phyloP scores from a whole-genome alignment of 305 asterid genomes.

The Nicotiana rustica region DNA sequence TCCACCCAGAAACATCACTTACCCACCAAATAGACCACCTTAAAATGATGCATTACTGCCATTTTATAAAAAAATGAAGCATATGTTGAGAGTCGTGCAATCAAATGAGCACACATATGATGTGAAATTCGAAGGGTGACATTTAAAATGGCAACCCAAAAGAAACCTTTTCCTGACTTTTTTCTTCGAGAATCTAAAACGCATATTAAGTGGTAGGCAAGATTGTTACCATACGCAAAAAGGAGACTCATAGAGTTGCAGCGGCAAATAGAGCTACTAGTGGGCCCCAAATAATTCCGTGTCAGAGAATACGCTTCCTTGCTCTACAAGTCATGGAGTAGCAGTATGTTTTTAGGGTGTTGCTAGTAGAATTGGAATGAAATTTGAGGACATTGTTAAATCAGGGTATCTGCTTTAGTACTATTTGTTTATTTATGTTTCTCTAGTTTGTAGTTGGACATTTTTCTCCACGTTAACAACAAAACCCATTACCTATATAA shows the following conservation, averaged over 20 bases:
- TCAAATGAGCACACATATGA: not conserved
- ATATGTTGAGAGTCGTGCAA: conserved; percentile 12
- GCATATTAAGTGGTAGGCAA: not conserved
- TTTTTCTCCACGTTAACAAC: not conserved
- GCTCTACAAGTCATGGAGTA: not conserved
- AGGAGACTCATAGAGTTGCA: not conserved
- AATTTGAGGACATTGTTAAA: not conserved
- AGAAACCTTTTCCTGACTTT: not conserved
- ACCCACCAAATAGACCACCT: conserved; percentile 26
- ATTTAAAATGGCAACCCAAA: conserved; percentile 16
- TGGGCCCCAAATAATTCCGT: not conserved
- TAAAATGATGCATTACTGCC: conserved; percentile 10
- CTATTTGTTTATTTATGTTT: not conserved
- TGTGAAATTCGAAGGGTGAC: conserved; percentile 4
- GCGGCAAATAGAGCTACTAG: not conserved
- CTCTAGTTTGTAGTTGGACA: conserved; percentile 11
- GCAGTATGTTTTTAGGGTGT: not conserved
- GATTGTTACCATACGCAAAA: not conserved
- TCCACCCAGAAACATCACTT: conserved; percentile 19
- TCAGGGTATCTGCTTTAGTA: conserved; percentile 1
- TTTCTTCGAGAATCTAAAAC: conserved; percentile 10
- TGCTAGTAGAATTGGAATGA: conserved; percentile 3
- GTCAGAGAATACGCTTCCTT: conserved; percentile 17
- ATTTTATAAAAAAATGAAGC: conserved; percentile 15
- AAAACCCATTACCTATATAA: not conserved